Evolutionary conservation across 768 basidiomycete genomes (phyloP), one percentile per base, ranked within the genome.

Genomic region (Pleurotus sapidus): DNA sequence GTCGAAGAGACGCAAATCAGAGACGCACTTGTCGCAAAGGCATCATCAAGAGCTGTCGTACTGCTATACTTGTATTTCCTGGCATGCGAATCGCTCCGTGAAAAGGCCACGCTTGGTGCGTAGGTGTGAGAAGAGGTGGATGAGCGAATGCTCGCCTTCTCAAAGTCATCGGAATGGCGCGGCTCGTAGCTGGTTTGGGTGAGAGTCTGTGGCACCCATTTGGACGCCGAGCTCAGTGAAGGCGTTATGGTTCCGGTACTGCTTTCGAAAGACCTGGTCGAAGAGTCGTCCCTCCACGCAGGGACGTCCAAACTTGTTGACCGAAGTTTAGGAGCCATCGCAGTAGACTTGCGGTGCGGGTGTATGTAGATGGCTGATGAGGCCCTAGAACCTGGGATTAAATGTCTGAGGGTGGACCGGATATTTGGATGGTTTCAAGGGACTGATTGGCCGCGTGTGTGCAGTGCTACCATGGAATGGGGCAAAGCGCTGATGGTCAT

Each of bases 41-140:
- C n/a, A 42, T 54, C 51, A 23, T 39, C 38, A 15, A 54, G 51
- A 5, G 51, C 51, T 4, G 51, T 54, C n/a, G 51, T 54, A 37
- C 51, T 54, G 38, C 24, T 54, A 20, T 40, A 54, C 39, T 54
- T 54, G 24, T 54, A 30, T 24, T 54, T n/a, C n/a, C 38, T 39
- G 12, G 42, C 51, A 9, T 37, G 42, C 11, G 49, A 50, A 30
- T 54, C 39, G 42, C 51, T 54, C 5, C 51, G 17, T 4, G 51
- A 54, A 8, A 54, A 6, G 8, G 51, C 6, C 14, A 54, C 51
- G 20, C 51, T 54, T n/a, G 51, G 51, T 12, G 23, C 51, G 15
- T 54, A 54, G 20, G 51, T 54, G 4, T 24, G 37, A 3, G 51
- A 54, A 8, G 51, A 54, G 9, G 39, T 54, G 14, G 51, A 54